phyloP scores from a whole-genome alignment of 371 early-diverging fungal genomes.

The Rhizopus delemar region DNA sequence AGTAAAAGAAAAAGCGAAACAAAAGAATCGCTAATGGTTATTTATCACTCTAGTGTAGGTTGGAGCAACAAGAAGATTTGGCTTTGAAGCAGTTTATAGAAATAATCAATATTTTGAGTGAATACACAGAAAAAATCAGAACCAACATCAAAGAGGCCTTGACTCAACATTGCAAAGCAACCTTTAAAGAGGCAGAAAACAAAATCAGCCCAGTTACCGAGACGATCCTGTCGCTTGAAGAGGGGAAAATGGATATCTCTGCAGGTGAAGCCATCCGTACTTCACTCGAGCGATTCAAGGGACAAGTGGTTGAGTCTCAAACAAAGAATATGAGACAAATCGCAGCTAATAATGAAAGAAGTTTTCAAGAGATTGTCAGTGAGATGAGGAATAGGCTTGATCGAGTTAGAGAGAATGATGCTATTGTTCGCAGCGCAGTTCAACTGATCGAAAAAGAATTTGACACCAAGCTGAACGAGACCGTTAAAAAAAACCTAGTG shows the following conservation, averaged over 20 bases:
- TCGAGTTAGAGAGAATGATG: background rate
- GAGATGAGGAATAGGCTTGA: background rate
- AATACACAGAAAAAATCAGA: no score
- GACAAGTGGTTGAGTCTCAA: background rate
- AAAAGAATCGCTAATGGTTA: no score
- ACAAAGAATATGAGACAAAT: background rate
- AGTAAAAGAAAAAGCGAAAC: no score
- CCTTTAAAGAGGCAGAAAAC: background rate
- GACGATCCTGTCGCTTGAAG: no score
- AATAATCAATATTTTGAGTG: no score
- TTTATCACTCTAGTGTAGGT: no score
- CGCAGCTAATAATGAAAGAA: background rate
- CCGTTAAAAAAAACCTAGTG: background rate
- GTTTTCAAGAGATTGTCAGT: background rate
- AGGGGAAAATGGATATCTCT: background rate
- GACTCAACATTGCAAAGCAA: background rate
- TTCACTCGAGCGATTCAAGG: background rate
- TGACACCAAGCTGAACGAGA: conserved; percentile 1
- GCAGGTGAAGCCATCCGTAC: background rate
- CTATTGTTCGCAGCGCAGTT: background rate
- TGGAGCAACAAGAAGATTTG: no score
- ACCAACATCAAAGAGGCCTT: no score
- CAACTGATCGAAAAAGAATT: background rate
- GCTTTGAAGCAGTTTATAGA: no score
- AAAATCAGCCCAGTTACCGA: no score